Evolutionary conservation across 805 yeast species (phyloP), one percentile per base, ranked within the genome.

Genomic region (Saccharomycopsis guyanensis): DNA sequence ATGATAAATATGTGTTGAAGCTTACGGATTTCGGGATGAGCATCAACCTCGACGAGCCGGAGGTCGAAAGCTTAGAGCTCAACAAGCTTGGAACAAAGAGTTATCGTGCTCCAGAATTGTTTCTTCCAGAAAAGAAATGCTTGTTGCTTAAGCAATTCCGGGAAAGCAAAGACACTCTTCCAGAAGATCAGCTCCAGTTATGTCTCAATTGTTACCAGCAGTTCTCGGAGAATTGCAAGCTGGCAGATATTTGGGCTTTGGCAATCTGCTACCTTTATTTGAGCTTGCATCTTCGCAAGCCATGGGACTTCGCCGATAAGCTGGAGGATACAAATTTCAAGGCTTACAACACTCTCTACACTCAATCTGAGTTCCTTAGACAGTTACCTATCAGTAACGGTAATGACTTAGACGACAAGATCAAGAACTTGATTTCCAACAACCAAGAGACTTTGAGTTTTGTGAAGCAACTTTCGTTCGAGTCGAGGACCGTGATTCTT

Each of bases 11-110:
- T 0, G 97, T 88, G 63, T 62, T 93, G 50, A 93, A 93, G 63
- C 66, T 94, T 50, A 89, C 97, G 0, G 98, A 93, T 65, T 93
- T 93, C 68, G 99, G 99, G 5, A 51, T 52, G 56, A 37, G 45
- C 15, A 34, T 44, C 32, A 32, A 45, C 33, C 13, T 47, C 24
- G 29, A 46, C 19, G 37, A 33, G 20, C 18, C 20, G 18, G 37
- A 33, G 20, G 19, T 33, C 20, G 37, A 33, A 8, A 25, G 10
- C 3, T 27, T 46, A 8, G 44, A 47, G 35, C n/a, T 46, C 8
- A 16, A 44, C n/a, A 46, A 39, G 25, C 34, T 48, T 27, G 54
- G 54, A 7, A 51, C 54, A 3, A 48, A 45, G 34, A 38, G 45
- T 23, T 51, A 51, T 39, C 42, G 50, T 33, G 40, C 54, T 4